Conservation (phyloP, 306 rosid species). For the Mimosa pudica region DNA sequence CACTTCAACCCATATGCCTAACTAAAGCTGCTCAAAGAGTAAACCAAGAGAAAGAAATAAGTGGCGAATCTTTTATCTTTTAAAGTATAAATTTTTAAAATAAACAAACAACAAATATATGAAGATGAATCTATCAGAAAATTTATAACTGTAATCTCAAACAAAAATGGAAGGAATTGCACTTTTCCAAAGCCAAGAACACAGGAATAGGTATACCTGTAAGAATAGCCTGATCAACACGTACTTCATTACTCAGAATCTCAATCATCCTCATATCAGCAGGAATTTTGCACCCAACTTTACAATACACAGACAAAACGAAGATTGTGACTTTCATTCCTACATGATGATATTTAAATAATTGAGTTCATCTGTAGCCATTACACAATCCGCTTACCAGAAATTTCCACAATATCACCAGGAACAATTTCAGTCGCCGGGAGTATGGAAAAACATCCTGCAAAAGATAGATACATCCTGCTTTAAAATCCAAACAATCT, state of each 20-base stretch:
- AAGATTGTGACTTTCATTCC: conserved; percentile 30
- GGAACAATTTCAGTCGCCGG: conserved; percentile 96
- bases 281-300: conserved; percentile 98
- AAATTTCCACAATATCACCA: conserved; percentile 91
- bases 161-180: background rate
- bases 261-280: conserved; percentile 98
- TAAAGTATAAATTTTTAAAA: background rate
- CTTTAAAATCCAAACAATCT: conserved; percentile 19
- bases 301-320: conserved; percentile 41
- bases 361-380: conserved; percentile 34
- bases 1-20: too few relatives aligned
- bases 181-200: background rate
- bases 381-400: conserved; percentile 62
- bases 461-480: conserved; percentile 38
- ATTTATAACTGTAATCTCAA: background rate
- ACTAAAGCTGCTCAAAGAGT: too few relatives aligned
- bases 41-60: too few relatives aligned
- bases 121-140: background rate
- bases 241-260: conserved; percentile 84
- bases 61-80: too few relatives aligned
- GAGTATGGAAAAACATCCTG: conserved; percentile 95
- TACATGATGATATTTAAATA: conserved; percentile 33
- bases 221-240: conserved; percentile 97
- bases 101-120: background rate
- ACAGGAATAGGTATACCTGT: conserved; percentile 63